Evolutionary conservation across 768 basidiomycete species (phyloP), one percentile per base, ranked within the genome.

Genomic region (Termitomyces sp.): DNA sequence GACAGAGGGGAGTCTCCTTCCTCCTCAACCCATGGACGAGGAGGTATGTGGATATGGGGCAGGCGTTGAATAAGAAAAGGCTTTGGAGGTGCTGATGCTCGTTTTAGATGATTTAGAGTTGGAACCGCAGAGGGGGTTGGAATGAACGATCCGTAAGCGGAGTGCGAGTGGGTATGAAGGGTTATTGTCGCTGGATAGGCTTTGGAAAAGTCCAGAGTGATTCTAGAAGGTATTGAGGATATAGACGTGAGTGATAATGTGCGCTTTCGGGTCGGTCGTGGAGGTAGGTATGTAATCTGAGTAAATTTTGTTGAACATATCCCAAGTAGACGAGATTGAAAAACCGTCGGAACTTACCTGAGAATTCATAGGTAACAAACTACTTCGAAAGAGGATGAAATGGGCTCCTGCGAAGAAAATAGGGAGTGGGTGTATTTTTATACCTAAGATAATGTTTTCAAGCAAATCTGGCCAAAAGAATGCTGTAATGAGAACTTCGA

Each of bases 101-200:
- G 37, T 9, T 46, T 48, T 23, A 66, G 32, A 25, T 60, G 56
- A 21, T 61, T 50, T n/a, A 66, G 53, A 35, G 48, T 41, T 19
- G 59, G 53, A 30, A 55, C 58, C 17, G 63, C 65, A 34, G 65
- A 59, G 10, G 65, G 56, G 2, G 59, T 66, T 45, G 63, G 65
- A 17, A 41, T 63, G 44, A 66, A 66, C 37, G 63, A 64, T 27
- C 65, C 65, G 54, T 64, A 62, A 21, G 47, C 64, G 8, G 50
- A 47, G 43, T 59, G 47, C 5, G 59, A 41, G 30, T 44, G 56
- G 10, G 58, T 49, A 37, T 62, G 61, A 35, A 57, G n/a, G 9
- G 57, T 54, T 19, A 52, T 45, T 16, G 54, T 43, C 28, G 59
- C 49, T 32, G 50, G 34, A n/a, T 59, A 55, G 32, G 55, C 56